Percentiles rank a stretch among this genome's conserved stretches.
Conservation (phyloP, 257 asterid species). For the Solanum tarapatanum region DNA sequence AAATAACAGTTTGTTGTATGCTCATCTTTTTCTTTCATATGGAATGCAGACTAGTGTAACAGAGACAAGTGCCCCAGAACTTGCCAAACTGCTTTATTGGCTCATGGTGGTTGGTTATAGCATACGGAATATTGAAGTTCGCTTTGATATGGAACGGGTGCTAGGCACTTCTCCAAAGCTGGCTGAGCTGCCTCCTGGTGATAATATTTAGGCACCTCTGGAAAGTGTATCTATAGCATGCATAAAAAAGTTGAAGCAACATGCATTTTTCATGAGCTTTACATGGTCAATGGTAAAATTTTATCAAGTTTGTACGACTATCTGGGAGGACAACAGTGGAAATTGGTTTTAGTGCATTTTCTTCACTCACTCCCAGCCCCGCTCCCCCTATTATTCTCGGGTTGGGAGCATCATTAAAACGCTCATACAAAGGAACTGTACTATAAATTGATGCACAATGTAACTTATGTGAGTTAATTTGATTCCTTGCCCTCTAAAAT, state of each 20-base stretch:
- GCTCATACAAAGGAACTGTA: not conserved
- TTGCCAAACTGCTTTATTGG: slow-evolving; percentile 92
- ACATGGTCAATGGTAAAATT: not conserved
- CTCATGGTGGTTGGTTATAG: slow-evolving; percentile 99
- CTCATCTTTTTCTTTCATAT: not conserved
- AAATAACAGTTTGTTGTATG: not conserved
- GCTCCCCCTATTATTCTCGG: not conserved
- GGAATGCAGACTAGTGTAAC: slow-evolving; percentile 68
- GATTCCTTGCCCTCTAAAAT: not conserved
- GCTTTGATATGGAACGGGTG: slow-evolving; percentile 92
- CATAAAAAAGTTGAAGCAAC: not conserved
- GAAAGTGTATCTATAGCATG: not conserved
- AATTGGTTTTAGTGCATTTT: not conserved
- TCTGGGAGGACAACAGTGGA: not conserved
- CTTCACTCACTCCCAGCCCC: not conserved
- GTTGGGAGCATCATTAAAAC: not conserved
- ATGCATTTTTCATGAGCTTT: not conserved
- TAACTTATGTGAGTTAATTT: not conserved
- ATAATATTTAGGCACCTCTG: slow-evolving; percentile 35
- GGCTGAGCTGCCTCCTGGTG: slow-evolving; percentile 96
- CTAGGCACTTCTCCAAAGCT: slow-evolving; percentile 74
- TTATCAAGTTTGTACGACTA: not conserved
- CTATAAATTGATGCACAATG: not conserved
- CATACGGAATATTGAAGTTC: slow-evolving; percentile 88
- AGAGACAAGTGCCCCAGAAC: slow-evolving; percentile 86